phyloP scores from a whole-genome alignment of 352 stramenopile species.

The Peronospora destructor region DNA sequence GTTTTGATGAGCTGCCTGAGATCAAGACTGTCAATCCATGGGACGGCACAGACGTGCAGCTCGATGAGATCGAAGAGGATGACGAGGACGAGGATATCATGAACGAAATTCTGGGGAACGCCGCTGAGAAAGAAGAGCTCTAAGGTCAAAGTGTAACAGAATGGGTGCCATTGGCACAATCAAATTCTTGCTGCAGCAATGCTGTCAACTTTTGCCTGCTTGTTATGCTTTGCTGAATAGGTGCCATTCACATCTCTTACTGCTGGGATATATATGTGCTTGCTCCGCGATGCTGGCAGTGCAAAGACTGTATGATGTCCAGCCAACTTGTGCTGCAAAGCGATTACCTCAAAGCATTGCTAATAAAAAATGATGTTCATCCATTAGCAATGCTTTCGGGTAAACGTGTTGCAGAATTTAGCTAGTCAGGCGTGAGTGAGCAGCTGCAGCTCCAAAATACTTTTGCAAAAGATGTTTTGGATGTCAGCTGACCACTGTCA shows the following conservation, averaged over 20 bases:
- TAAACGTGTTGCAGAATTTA: neutral
- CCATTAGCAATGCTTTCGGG: neutral
- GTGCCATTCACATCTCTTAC: too few relatives aligned
- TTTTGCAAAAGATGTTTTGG: too few relatives aligned
- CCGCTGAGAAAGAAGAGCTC: conserved; percentile 69
- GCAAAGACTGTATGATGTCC: neutral
- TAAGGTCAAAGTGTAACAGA: conserved; percentile 29
- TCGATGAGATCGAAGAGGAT: conserved; percentile 68
- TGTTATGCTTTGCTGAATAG: too few relatives aligned
- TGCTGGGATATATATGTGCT: neutral
- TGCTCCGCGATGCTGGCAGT: too few relatives aligned
- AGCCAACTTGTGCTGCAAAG: neutral
- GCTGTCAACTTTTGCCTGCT: neutral
- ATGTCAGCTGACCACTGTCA: too few relatives aligned
- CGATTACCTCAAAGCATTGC: neutral
- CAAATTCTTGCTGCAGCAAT: conserved; percentile 9
- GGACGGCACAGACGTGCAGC: conserved; percentile 77
- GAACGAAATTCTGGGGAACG: conserved; percentile 68
- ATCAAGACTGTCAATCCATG: conserved; percentile 64
- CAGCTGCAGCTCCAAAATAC: too few relatives aligned
- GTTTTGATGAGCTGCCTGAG: conserved; percentile 50
- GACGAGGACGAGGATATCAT: conserved; percentile 85
- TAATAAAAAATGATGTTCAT: too few relatives aligned
- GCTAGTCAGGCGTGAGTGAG: neutral
- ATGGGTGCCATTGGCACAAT: conserved; percentile 11